Conservation (phyloP, 176 grass and related monocot species). For the Triticum timopheevii region DNA sequence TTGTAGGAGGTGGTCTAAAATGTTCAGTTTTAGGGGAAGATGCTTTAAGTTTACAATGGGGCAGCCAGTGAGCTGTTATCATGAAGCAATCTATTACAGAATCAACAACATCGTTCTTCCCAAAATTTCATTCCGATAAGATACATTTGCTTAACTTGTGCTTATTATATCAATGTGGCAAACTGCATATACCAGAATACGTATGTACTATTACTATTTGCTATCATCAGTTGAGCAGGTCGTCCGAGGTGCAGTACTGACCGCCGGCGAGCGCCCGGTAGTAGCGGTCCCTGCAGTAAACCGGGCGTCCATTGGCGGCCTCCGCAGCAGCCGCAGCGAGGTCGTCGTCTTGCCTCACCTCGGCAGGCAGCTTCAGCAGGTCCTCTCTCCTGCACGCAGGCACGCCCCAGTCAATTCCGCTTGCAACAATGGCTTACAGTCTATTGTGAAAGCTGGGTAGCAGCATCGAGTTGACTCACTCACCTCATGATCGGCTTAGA, state of each 20-base stretch:
- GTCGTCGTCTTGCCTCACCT: slow-evolving; percentile 83
- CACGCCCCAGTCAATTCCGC: not conserved
- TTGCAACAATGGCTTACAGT: not conserved
- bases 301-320: slow-evolving; percentile 84
- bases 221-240: slow-evolving; percentile 75
- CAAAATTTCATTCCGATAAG: slow-evolving; percentile 26
- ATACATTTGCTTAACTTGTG: not conserved
- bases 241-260: slow-evolving; percentile 96
- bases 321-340: slow-evolving; percentile 73
- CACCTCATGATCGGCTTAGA: slow-evolving; percentile 72
- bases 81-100: not conserved
- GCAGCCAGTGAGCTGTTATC: not conserved
- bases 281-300: slow-evolving; percentile 93
- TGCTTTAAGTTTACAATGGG: not conserved
- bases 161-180: not conserved
- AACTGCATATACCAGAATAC: slow-evolving; percentile 21
- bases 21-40: not conserved
- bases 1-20: not conserved
- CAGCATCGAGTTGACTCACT: not conserved
- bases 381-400: slow-evolving; percentile 58
- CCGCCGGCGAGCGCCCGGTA: slow-evolving; percentile 87
- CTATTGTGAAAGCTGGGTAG: not conserved
- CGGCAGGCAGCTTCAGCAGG: slow-evolving; percentile 72
- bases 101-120: not conserved
- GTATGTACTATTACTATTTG: not conserved